phyloP scores from a whole-genome alignment of 345 rosid genomes.

The Eucalyptus sp. region DNA sequence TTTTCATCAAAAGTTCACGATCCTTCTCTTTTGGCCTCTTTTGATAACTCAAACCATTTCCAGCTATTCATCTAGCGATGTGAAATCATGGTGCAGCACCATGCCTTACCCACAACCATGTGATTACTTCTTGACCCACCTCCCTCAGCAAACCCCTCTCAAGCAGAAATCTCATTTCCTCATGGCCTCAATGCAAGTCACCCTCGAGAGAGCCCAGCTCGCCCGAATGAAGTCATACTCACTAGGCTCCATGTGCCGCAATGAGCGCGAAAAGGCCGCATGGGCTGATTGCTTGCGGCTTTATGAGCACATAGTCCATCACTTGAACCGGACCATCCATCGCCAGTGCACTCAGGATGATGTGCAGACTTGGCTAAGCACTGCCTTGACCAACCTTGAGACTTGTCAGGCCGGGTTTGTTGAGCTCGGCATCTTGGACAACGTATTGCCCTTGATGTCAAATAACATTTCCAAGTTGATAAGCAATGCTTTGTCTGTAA shows the following conservation, averaged over 20 bases:
- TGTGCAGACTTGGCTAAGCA: slow-evolving; percentile 84
- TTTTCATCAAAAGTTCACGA: background rate
- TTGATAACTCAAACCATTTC: slow-evolving; percentile 11
- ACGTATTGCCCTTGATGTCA: slow-evolving; percentile 46
- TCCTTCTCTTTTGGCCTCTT: slow-evolving; percentile 10
- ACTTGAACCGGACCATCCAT: slow-evolving; percentile 42
- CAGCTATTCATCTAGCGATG: slow-evolving; percentile 18
- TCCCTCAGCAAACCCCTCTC: background rate
- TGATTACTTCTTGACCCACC: slow-evolving; percentile 8
- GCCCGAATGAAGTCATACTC: slow-evolving; percentile 32
- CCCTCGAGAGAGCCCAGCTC: slow-evolving; percentile 32
- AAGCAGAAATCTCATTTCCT: slow-evolving; percentile 13
- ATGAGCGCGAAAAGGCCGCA: slow-evolving; percentile 45
- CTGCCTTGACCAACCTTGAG: slow-evolving; percentile 77
- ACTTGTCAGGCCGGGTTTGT: slow-evolving; percentile 57
- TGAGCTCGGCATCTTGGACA: slow-evolving; percentile 54
- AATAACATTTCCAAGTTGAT: slow-evolving; percentile 65
- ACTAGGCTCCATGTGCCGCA: slow-evolving; percentile 47
- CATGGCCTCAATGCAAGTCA: slow-evolving; percentile 3
- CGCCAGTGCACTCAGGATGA: slow-evolving; percentile 50
- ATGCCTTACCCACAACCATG: slow-evolving; percentile 26
- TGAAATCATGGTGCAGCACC: slow-evolving; percentile 18
- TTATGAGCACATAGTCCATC: slow-evolving; percentile 33
- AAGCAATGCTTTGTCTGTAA: slow-evolving; percentile 55
- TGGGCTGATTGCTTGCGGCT: slow-evolving; percentile 77